These are phyloP conservation scores for Orbilia ellipsospora DNA, from an alignment of 2,329 filamentous ascomycete genomes.

Conservation along the genomic window DNA sequence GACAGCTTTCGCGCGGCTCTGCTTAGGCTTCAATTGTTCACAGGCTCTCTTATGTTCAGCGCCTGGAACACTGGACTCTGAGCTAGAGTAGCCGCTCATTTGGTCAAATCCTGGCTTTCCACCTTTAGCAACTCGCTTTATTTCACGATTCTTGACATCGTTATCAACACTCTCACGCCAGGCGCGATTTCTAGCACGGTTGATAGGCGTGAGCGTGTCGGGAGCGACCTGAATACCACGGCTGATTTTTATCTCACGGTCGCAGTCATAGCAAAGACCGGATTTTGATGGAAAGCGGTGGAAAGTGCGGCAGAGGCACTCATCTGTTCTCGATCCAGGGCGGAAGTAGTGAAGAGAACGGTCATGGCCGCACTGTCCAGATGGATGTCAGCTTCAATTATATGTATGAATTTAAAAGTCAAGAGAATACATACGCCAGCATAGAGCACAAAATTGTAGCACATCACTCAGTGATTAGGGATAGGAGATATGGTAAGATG, in stretches of 20 bases:
- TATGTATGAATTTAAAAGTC: background rate
- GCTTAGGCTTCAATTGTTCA: constrained; percentile 2
- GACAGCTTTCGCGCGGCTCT: constrained; percentile 20
- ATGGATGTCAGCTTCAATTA: background rate
- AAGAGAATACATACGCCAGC: constrained; percentile 23
- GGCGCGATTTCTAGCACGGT: constrained; percentile 25
- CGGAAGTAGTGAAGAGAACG: constrained; percentile 46
- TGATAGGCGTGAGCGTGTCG: constrained; percentile 28
- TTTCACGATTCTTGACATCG: constrained; percentile 35
- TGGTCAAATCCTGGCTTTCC: background rate
- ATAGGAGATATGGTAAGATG: background rate
- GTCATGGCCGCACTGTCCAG: constrained; percentile 46
- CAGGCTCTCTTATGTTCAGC: constrained; percentile 13
- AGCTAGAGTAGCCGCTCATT: no score
- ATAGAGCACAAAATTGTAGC: constrained; percentile 44
- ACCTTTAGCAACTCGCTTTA: constrained; percentile 7
- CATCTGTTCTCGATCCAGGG: constrained; percentile 13
- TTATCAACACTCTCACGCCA: constrained; percentile 40
- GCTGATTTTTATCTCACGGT: constrained; percentile 24
- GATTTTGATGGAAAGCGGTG: constrained; percentile 13
- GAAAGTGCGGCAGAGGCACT: constrained; percentile 44
- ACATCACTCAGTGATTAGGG: constrained; percentile 11
- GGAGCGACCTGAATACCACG: constrained; percentile 12
- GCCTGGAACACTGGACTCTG: background rate
- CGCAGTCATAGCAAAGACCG: constrained; percentile 37